Evolutionary conservation across 139 green algal species (phyloP).

Genomic region (Chlamydomonas sp.): DNA sequence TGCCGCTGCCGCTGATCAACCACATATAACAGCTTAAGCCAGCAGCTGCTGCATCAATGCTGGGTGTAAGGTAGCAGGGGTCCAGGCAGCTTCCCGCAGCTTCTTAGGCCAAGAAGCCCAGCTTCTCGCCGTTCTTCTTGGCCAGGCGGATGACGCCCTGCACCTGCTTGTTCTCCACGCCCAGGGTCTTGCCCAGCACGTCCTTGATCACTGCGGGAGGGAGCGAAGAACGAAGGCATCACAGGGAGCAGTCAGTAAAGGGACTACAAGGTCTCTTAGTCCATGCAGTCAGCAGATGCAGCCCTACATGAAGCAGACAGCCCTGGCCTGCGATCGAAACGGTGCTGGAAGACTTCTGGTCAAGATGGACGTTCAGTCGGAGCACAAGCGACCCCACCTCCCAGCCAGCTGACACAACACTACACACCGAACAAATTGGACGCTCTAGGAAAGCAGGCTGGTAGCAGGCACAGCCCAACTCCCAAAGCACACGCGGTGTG

Average conservation of each 20-base stretch:
- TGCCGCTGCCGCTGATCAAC: too few species aligned
- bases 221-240: too few species aligned
- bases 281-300: neutral
- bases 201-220: slow-evolving; percentile 93
- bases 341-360: too few species aligned
- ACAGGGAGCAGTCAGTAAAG: neutral
- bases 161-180: slow-evolving; percentile 90
- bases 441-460: neutral
- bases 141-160: slow-evolving; percentile 96
- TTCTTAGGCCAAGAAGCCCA: slow-evolving; percentile 93
- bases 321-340: too few species aligned
- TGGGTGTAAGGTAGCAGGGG: too few species aligned
- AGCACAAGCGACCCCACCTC: too few species aligned
- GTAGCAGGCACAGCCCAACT: neutral
- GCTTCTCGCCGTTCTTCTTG: slow-evolving; percentile 98
- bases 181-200: slow-evolving; percentile 96
- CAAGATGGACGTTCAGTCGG: too few species aligned
- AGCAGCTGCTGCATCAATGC: too few species aligned
- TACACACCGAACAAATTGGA: neutral
- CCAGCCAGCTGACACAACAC: too few species aligned
- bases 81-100: too few species aligned
- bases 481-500: neutral
- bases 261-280: neutral
- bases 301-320: too few species aligned
- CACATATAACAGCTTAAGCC: too few species aligned